Base-by-base conservation (phyloP, 345 rosid genomes). In the Sonneratia alba region DNA sequence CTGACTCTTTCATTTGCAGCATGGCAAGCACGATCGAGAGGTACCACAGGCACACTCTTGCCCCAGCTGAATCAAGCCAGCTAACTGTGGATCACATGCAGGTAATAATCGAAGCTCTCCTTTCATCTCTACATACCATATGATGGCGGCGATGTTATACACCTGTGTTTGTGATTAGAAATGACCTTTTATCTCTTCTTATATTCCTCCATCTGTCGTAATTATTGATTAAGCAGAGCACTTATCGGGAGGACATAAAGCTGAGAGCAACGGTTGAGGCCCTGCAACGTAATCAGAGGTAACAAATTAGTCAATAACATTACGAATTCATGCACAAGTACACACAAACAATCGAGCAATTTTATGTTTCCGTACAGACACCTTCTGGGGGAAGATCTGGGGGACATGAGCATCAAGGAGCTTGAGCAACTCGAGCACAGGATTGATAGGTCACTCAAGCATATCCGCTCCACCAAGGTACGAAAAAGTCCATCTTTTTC, bases 271-370 rank as follows among this genome's bases (percentile, higher is more conserved):
- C 75, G 72, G 90, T 77, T 64, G 96, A 93, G 55, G 77, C 68
- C 37, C 83, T 91, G 36, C 96, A 91, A 73, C 81, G 72, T 57
- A 80, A 89, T 24, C 96, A 93, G 73, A 88, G 96, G 98, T 89
- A 68, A 67, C n/a, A 42, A 4, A 16, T 15, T 32, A 3, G 66
- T 22, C 10, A 36, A 55, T 55, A n/a, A 55, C 61, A 55, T 15
- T 13, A 15, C 61, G 12, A 15, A 5, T 15, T 15, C 13, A 1
- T 55, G 21, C 61, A 55, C 61, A 4, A 34, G 16, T 37, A 42
- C 45, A 42, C 45, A 42, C 45, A 42, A 42, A 0, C 10, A 42
- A 5, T 42, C 1, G 45, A 42, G 45, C 12, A 66, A 38, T 66
- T 65, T 36, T 18, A 45, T 21, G 72, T 27, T 18, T 27, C 7